Conservation (phyloP, 1,284 basidiomycete genomes). For the Cutaneotrichosporon curvatum region DNA sequence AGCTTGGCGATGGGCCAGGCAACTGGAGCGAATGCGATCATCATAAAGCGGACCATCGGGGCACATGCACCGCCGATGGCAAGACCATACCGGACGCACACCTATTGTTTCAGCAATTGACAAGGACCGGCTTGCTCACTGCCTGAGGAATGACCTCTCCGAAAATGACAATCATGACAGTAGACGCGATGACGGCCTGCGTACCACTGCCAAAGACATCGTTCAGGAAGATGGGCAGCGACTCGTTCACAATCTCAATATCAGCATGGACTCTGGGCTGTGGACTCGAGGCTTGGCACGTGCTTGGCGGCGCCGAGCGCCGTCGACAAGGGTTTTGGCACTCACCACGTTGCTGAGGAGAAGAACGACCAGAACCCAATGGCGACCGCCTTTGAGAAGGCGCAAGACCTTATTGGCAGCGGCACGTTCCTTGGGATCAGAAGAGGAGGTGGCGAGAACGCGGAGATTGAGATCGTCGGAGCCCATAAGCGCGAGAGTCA, state of each 20-base stretch:
- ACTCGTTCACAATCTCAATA: constrained; percentile 71
- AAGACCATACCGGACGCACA: constrained; percentile 87
- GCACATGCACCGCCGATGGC: constrained; percentile 87
- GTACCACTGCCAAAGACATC: constrained; percentile 78
- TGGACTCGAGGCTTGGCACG: not conserved
- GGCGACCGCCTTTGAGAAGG: constrained; percentile 73
- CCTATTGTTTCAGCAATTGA: constrained; percentile 45
- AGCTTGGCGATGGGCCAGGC: constrained; percentile 85
- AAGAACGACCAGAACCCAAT: constrained; percentile 90
- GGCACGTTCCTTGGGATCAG: constrained; percentile 57
- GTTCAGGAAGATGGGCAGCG: constrained; percentile 83
- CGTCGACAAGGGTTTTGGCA: constrained; percentile 1
- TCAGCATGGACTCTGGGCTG: not conserved
- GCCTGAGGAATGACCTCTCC: constrained; percentile 76
- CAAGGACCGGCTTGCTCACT: constrained; percentile 27
- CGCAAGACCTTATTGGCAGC: constrained; percentile 69
- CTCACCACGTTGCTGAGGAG: constrained; percentile 76
- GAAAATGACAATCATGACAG: constrained; percentile 65
- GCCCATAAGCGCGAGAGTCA: constrained; percentile 90
- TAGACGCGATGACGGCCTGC: constrained; percentile 72
- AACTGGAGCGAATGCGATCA: constrained; percentile 67
- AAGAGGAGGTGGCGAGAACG: constrained; percentile 73
- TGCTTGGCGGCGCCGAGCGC: too few species aligned
- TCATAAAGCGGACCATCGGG: constrained; percentile 62
- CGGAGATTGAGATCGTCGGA: constrained; percentile 87